Percentiles rank a stretch among this genome's conserved stretches.
These are phyloP conservation scores for Fusarium verrucosum DNA, from an alignment of 2,329 filamentous ascomycete species.

Conservation along the genomic window DNA sequence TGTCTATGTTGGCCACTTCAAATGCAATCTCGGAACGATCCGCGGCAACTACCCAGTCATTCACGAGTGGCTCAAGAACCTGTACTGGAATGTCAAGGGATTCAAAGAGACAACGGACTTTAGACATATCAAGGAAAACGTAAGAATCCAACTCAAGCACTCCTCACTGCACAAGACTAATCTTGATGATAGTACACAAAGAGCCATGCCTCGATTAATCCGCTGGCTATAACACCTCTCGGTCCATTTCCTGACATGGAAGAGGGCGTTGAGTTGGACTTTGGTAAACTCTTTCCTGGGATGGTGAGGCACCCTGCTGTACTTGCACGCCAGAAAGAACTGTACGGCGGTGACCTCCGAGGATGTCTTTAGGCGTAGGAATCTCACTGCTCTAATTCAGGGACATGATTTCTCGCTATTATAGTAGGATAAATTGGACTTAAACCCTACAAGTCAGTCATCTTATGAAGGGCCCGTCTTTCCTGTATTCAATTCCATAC, in stretches of 20 bases:
- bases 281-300: conserved; percentile 34
- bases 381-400: rapidly evolving
- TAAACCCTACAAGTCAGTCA: too few relatives aligned
- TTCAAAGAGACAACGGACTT: conserved; percentile 69
- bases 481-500: conserved; percentile 41
- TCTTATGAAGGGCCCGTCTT: background rate
- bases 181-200: conserved; percentile 37
- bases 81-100: conserved; percentile 72
- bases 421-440: too few relatives aligned
- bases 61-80: conserved; percentile 72
- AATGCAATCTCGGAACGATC: conserved; percentile 71
- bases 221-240: conserved; percentile 42
- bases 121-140: conserved; percentile 72
- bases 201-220: conserved; percentile 42
- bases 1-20: conserved; percentile 73
- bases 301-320: conserved; percentile 39
- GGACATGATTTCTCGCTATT: too few relatives aligned
- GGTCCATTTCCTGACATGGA: conserved; percentile 43
- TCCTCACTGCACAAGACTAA: background rate
- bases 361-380: too few relatives aligned
- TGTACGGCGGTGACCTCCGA: conserved; percentile 18
- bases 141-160: background rate
- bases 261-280: conserved; percentile 35
- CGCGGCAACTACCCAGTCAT: conserved; percentile 71
- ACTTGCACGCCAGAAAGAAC: conserved; percentile 33